Evolutionary conservation across 192 early-diverging fungal species (phyloP).

Genomic region (Paraglomus occultum): DNA sequence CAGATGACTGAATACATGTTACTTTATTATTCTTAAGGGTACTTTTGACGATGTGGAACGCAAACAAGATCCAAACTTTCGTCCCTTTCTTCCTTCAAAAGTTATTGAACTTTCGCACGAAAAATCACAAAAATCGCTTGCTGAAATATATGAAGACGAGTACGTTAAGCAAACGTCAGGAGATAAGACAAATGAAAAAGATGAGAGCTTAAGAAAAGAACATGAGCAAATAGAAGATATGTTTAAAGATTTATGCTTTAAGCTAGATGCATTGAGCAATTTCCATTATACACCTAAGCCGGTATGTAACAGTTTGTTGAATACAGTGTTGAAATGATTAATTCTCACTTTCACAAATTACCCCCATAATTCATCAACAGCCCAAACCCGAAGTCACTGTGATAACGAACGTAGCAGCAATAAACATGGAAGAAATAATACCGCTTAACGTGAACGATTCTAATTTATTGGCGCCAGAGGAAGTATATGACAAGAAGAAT

Average conservation of each 20-base stretch:
- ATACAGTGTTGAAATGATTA: not conserved
- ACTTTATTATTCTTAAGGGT: conserved; percentile 25
- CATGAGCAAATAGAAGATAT: conserved; percentile 80
- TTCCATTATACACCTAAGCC: conserved; percentile 91
- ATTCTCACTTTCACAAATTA: not conserved
- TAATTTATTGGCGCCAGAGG: conserved; percentile 81
- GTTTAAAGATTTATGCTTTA: conserved; percentile 74
- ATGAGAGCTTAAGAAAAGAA: conserved; percentile 69
- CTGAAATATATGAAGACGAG: conserved; percentile 90
- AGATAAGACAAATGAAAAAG: conserved; percentile 66
- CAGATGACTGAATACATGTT: no score
- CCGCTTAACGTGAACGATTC: conserved; percentile 83
- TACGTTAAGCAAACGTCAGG: conserved; percentile 65
- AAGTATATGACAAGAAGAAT: conserved; percentile 82
- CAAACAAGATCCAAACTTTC: conserved; percentile 72
- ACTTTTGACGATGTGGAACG: conserved; percentile 95
- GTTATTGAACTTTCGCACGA: conserved; percentile 82
- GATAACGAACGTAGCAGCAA: conserved; percentile 73
- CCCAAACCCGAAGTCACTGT: conserved; percentile 76
- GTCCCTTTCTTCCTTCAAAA: conserved; percentile 69
- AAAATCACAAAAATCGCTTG: conserved; percentile 83
- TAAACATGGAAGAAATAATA: conserved; percentile 94
- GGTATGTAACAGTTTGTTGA: conserved; percentile 26
- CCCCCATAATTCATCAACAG: conserved; percentile 2
- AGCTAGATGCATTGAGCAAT: conserved; percentile 91